Base-by-base conservation (phyloP, 495 filamentous ascomycete genomes). In the Filosporella fistucella region DNA sequence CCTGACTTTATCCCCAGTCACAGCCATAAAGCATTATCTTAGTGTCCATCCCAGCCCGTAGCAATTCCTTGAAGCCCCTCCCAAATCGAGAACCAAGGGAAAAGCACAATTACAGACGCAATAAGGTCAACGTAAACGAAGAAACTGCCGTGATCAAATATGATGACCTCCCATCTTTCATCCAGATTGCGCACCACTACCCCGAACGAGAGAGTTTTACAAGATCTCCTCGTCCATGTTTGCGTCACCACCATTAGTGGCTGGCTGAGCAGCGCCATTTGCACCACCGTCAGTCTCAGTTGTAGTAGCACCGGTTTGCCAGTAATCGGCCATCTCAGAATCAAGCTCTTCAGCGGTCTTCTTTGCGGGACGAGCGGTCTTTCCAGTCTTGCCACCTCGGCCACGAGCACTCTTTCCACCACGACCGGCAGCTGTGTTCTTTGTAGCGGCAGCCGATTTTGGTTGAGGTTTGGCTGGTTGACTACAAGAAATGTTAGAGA, bases 301-400 rank as follows among this genome's bases (percentile, higher is more conserved):
- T n/a, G 59, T 55, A 20, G 65, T 67, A 21, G 63, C 59, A 26
- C 62, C 61, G 40, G 71, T 69, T 18, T 61, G 66, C 70, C 78
- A 89, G 66, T 97, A 97, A 59, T 95, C 88, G 26, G 81, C 90
- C 91, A 97, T 97, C 69, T 97, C 91, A 28, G 85, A 84, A 60
- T 97, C 91, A 30, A 97, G 70, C 60, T 97, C 86, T 56, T 94
- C 88, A 41, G 89, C 86, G 5, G 91, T 96, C 78, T 95, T 96
- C 81, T 94, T 95, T n/a, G 74, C 65, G 5, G 80, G 79, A 42
- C 87, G 86, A 50, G 71, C 63, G 55, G 68, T 78, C 45, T 78
- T 77, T 29, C 65, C 69, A 24, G 59, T 57, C 34, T 73, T 66
- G 30, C 45, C 55, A 42, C 65, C 68, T 49, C 69, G 65, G 55